Percentiles rank a stretch among this genome's conserved stretches.
Evolutionary conservation across 139 green algal genomes (phyloP).

Genomic region (Haematococcus sp.): DNA sequence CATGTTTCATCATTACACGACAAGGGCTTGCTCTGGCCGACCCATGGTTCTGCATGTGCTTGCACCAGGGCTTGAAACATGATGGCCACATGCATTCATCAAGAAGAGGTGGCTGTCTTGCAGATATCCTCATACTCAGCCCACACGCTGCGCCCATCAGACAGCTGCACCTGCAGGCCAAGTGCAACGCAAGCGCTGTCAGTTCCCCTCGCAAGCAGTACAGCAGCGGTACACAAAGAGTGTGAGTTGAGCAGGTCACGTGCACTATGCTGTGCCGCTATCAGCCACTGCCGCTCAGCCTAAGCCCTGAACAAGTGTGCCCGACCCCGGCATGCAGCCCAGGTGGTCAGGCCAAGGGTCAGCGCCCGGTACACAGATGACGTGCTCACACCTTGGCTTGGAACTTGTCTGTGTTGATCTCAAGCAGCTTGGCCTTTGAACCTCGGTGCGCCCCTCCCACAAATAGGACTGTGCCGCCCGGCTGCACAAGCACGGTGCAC

Average conservation of each 20-base stretch:
- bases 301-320: too few species aligned
- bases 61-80: too few species aligned
- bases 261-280: too few species aligned
- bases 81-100: too few species aligned
- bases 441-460: conserved; percentile 77
- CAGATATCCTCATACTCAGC: conserved; percentile 92
- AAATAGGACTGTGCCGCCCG: conserved; percentile 67
- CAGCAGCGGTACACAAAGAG: neutral
- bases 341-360: neutral
- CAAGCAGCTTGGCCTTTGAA: conserved; percentile 41
- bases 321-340: neutral
- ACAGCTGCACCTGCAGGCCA: conserved; percentile 33
- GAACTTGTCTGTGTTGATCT: conserved; percentile 71
- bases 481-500: conserved; percentile 38
- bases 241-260: neutral
- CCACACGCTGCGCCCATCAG: conserved; percentile 50
- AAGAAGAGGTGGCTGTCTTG: conserved; percentile 50
- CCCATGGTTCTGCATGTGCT: too few species aligned
- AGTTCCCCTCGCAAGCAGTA: neutral
- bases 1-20: too few species aligned
- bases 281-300: too few species aligned
- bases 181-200: neutral
- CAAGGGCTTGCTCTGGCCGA: too few species aligned
- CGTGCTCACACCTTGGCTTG: conserved; percentile 56
- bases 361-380: too few species aligned